These are phyloP conservation scores for Salix caprea DNA, from an alignment of 345 rosid genomes.

Conservation along the genomic window DNA sequence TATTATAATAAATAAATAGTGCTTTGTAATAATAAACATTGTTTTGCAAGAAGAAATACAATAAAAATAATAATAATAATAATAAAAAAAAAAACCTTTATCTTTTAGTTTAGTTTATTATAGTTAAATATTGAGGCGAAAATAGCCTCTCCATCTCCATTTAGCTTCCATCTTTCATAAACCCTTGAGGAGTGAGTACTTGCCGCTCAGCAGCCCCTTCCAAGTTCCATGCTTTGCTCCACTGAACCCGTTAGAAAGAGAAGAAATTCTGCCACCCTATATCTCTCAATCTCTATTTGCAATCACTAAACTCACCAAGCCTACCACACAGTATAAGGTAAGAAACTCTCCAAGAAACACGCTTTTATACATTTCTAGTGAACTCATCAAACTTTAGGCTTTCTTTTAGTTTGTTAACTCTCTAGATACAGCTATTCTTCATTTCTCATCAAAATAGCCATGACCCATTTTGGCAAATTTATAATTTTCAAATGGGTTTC, in stretches of 20 bases:
- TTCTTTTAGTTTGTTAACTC: not conserved
- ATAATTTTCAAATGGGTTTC: slow-evolving; percentile 47
- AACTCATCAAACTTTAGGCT: too few relatives aligned
- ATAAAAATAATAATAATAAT: too few relatives aligned
- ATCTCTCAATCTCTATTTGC: not conserved
- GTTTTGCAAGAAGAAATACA: too few relatives aligned
- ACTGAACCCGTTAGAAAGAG: not conserved
- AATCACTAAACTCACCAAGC: not conserved
- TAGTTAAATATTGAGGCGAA: too few relatives aligned
- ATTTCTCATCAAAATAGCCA: slow-evolving; percentile 6
- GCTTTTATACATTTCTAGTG: too few relatives aligned
- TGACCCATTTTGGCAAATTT: slow-evolving; percentile 40
- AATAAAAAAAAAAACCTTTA: too few relatives aligned
- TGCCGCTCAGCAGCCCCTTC: not conserved
- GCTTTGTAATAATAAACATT: too few relatives aligned
- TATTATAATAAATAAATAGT: too few relatives aligned
- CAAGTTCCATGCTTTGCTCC: not conserved
- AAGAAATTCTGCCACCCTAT: not conserved
- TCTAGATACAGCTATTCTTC: not conserved
- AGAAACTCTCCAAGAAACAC: not conserved
- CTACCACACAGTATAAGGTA: not conserved
- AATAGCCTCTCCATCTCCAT: too few relatives aligned
- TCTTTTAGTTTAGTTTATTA: too few relatives aligned
- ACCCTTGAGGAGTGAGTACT: too few relatives aligned
- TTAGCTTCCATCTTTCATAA: too few relatives aligned